Percentiles rank a stretch among this genome's conserved stretches.
Evolutionary conservation across 2,329 filamentous ascomycete species (phyloP).

Genomic region (Cercospora zeae-maydis): DNA sequence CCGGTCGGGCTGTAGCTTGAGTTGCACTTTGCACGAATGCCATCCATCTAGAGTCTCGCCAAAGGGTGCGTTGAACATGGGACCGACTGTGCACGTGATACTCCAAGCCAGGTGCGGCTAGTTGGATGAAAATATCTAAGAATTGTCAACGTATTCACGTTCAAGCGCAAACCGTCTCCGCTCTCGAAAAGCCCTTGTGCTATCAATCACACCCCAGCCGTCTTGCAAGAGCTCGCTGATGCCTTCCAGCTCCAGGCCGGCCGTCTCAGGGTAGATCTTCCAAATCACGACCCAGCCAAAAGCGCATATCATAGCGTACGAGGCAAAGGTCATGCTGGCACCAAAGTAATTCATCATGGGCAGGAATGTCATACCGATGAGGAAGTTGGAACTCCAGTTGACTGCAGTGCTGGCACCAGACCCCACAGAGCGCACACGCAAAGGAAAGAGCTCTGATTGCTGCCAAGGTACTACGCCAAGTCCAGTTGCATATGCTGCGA

Average conservation of each 20-base stretch:
- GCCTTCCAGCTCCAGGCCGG: conserved; percentile 76
- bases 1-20: too few relatives aligned
- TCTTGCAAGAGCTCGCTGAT: conserved; percentile 66
- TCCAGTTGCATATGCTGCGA: conserved; percentile 79
- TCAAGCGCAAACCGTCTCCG: background rate
- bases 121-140: background rate
- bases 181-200: background rate
- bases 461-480: conserved; percentile 95
- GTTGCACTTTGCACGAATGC: too few relatives aligned
- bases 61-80: background rate
- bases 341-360: conserved; percentile 77
- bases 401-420: conserved; percentile 73
- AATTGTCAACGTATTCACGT: background rate
- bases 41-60: too few relatives aligned
- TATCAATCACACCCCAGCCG: conserved; percentile 60
- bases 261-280: conserved; percentile 81
- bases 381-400: conserved; percentile 80
- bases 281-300: conserved; percentile 61
- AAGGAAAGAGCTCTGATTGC: conserved; percentile 81
- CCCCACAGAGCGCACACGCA: conserved; percentile 68
- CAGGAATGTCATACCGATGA: conserved; percentile 81
- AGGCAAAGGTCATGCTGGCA: conserved; percentile 71
- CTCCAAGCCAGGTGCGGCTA: background rate
- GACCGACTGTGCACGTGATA: background rate
- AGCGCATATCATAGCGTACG: conserved; percentile 72